Base-by-base conservation (phyloP, 441 rosid species). In the Populus hybrid region DNA sequence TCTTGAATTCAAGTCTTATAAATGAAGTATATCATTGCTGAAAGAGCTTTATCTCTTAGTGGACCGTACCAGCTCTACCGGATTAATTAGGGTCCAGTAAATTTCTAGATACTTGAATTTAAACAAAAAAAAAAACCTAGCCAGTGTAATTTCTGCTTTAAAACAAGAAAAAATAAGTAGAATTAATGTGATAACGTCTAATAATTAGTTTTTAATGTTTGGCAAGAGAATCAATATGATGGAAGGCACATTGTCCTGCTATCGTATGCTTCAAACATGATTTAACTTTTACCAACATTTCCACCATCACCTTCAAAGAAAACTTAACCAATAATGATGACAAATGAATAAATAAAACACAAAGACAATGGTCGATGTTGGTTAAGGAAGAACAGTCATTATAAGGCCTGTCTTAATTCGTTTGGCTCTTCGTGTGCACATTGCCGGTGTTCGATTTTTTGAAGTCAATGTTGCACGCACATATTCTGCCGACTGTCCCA, bases 281-380 rank as follows among this genome's bases (percentile, higher is more conserved):
- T 66, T 31, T 65, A 61, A 50, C 78, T 75, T 79, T 79, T 40
- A 70, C 82, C 78, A 75, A 70, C 82, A 75, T 75, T 69, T 42
- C 72, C 81, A 68, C 53, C 59, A 68, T 66, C 50, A 72, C 28
- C 42, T 20, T 73, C 38, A 21, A 56, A 78, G 65, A 68, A 67
- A 31, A 73, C 50, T 23, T 23, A 79, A 40, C 50, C 65, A 65
- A 2, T 14, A 68, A 69, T 33, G 26, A 56, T 36, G 35, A 56
- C 10, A 16, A 53, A 36, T 31, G 8, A n/a, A 42, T 64, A 29
- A 69, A 53, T 3, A 5, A 61, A 59, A 29, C 38, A 16, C 42
- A 59, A 40, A 64, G 59, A 64, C 74, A 74, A 38, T 70, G 79
- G 42, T 71, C 42, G 64, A 80, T 76, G 76, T 61, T 76, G 76